Conservation (phyloP, 1,284 basidiomycete genomes). For the Trametes polyzona region DNA sequence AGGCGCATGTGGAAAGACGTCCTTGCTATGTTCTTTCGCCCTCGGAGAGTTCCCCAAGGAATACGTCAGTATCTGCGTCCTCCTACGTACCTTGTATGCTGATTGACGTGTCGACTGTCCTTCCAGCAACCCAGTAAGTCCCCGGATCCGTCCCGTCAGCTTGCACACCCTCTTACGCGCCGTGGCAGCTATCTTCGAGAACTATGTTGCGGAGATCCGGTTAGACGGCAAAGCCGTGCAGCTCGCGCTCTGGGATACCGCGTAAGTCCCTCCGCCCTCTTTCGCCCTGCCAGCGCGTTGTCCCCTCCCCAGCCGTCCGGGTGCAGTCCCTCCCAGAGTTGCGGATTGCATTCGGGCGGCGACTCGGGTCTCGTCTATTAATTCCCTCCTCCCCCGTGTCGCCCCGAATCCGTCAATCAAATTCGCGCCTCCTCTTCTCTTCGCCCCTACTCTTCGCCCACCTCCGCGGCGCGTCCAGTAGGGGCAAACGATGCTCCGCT, state of each 20-base stretch:
- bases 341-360: constrained; percentile 5
- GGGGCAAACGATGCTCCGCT: not conserved
- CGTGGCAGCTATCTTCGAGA: constrained; percentile 88
- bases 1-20: constrained; percentile 89
- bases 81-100: not conserved
- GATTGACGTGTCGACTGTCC: not conserved
- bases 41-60: constrained; percentile 97
- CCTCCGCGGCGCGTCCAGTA: not conserved
- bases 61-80: constrained; percentile 67
- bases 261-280: constrained; percentile 59
- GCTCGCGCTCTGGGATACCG: constrained; percentile 96
- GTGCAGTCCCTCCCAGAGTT: not conserved
- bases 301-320: not conserved
- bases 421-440: not conserved
- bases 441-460: not conserved
- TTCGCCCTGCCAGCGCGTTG: not conserved
- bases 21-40: constrained; percentile 86
- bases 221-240: constrained; percentile 97
- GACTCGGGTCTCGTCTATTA: constrained; percentile 11
- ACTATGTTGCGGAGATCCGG: constrained; percentile 97
- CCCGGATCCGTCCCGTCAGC: not conserved
- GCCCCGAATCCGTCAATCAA: constrained; percentile 5
- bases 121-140: constrained; percentile 40
- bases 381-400: constrained; percentile 2
- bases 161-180: constrained; percentile 17